phyloP scores from a whole-genome alignment of 306 rosid genomes.

The Cucurbita maxima region DNA sequence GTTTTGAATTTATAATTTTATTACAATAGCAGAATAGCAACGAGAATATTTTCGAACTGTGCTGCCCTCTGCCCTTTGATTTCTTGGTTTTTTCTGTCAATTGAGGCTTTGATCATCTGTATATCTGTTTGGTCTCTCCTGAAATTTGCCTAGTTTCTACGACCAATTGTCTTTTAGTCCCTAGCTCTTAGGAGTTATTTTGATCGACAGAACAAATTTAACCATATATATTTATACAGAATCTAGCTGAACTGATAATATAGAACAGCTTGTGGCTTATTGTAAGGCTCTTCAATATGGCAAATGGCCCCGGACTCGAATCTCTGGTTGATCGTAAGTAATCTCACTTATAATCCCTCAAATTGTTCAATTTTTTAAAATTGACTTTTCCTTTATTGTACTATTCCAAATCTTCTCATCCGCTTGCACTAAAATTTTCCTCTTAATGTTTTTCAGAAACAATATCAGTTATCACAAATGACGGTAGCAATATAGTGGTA shows the following conservation, averaged over 20 bases:
- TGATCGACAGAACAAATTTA: not conserved
- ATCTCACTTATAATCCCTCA: not conserved
- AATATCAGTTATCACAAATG: slow-evolving; percentile 82
- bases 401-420: not conserved
- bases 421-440: not conserved
- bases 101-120: not conserved
- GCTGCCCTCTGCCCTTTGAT: not conserved
- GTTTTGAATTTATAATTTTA: not conserved
- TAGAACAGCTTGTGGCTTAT: not conserved
- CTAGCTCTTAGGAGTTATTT: not conserved
- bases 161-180: not conserved
- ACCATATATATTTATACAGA: not conserved
- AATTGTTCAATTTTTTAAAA: no score
- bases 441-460: slow-evolving; percentile 31
- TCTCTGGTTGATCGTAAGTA: slow-evolving; percentile 43
- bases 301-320: slow-evolving; percentile 35
- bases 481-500: slow-evolving; percentile 94
- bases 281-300: slow-evolving; percentile 17
- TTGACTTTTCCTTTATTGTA: no score
- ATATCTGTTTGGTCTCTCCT: not conserved
- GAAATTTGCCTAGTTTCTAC: no score
- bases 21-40: not conserved
- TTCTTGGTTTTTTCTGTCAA: not conserved
- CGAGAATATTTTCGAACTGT: not conserved
- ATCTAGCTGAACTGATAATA: not conserved